phyloP scores from a whole-genome alignment of 495 filamentous ascomycete species.

The Clavariopsis aquatica region DNA sequence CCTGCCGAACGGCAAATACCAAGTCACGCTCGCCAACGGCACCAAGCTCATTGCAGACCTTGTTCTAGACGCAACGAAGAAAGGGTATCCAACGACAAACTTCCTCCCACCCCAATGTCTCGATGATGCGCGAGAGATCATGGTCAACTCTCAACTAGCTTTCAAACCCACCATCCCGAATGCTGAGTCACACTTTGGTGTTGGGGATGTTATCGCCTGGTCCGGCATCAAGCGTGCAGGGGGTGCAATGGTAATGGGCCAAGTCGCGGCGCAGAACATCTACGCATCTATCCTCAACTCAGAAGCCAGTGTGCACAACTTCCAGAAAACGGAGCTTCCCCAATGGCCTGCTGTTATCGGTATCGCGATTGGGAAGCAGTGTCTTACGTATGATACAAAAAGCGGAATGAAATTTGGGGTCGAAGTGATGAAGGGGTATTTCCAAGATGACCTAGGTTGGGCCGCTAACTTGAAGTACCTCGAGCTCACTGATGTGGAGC shows the following conservation, averaged over 20 bases:
- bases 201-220: conserved; percentile 59
- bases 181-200: conserved; percentile 59
- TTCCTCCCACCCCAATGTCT: conserved; percentile 55
- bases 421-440: conserved; percentile 60
- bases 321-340: conserved; percentile 46
- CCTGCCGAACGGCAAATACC: conserved; percentile 39
- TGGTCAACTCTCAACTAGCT: conserved; percentile 51
- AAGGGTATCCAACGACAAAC: conserved; percentile 54
- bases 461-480: conserved; percentile 23
- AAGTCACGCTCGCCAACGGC: conserved; percentile 59
- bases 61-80: conserved; percentile 63
- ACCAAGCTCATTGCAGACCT: conserved; percentile 54
- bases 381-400: conserved; percentile 58
- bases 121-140: conserved; percentile 59
- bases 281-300: conserved; percentile 57
- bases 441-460: conserved; percentile 68
- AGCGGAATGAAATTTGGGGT: conserved; percentile 57
- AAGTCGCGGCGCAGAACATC: conserved; percentile 61
- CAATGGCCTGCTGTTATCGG: conserved; percentile 64
- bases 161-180: conserved; percentile 54
- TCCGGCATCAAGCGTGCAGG: conserved; percentile 72
- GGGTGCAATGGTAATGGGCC: conserved; percentile 66
- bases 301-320: conserved; percentile 33
- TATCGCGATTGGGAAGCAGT: conserved; percentile 64
- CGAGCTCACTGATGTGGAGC: conserved; percentile 25